These are phyloP conservation scores for Coemansia sp. DNA, from an alignment of 192 early-diverging fungal species.

Conservation along the genomic window DNA sequence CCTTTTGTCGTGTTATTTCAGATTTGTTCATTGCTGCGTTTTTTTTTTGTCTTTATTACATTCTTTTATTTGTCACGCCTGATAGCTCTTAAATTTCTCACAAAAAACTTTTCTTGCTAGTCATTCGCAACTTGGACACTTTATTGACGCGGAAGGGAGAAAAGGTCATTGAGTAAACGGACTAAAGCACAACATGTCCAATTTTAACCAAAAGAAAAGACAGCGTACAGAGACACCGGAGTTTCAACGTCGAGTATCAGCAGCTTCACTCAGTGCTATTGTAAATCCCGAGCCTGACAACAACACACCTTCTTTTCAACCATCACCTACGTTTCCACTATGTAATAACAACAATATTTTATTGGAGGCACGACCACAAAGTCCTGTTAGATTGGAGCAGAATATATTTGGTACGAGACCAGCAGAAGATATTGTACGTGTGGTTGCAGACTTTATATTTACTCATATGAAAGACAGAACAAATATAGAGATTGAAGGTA, in stretches of 20 bases:
- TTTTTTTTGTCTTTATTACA: not conserved
- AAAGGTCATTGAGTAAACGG: not conserved
- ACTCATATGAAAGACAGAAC: slow-evolving; percentile 54
- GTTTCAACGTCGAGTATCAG: slow-evolving; percentile 40
- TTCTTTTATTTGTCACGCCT: slow-evolving; percentile 4
- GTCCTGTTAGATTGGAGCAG: slow-evolving; percentile 53
- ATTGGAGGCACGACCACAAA: slow-evolving; percentile 15
- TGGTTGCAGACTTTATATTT: slow-evolving; percentile 65
- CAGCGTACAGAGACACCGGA: slow-evolving; percentile 38
- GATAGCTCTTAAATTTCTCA: not conserved
- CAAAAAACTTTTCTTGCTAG: too few species aligned
- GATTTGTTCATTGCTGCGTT: slow-evolving; percentile 1
- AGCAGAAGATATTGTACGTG: slow-evolving; percentile 61
- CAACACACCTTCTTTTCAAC: slow-evolving; percentile 7
- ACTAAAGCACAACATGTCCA: slow-evolving; percentile 6
- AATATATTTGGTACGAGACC: slow-evolving; percentile 65
- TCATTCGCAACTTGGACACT: not conserved
- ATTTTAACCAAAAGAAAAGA: slow-evolving; percentile 32
- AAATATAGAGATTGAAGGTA: slow-evolving; percentile 77
- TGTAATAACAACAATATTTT: not conserved
- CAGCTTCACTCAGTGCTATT: slow-evolving; percentile 47
- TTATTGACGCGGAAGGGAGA: not conserved
- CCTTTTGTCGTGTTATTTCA: slow-evolving; percentile 1
- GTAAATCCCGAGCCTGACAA: slow-evolving; percentile 40
- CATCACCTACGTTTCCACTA: slow-evolving; percentile 33